Percentiles rank a stretch among this genome's conserved stretches.
Evolutionary conservation across 208 protist genomes (phyloP).

Genomic region (Wallacemonas rigidus): DNA sequence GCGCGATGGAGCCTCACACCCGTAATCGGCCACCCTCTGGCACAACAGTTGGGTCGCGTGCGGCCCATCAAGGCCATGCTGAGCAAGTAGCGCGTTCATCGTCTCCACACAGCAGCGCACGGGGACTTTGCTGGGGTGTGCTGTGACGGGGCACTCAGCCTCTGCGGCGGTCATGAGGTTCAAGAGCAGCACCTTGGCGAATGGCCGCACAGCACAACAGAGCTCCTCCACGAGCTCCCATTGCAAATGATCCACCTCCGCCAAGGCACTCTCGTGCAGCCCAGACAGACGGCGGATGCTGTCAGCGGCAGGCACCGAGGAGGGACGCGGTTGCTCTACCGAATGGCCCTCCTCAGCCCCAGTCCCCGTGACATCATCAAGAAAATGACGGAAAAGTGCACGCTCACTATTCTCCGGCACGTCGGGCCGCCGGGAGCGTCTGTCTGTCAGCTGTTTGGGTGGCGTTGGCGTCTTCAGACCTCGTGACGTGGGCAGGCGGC

Average conservation of each 20-base stretch:
- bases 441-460: background rate
- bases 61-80: conserved; percentile 31
- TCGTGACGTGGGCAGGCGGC: background rate
- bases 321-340: no score
- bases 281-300: background rate
- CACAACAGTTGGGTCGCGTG: conserved; percentile 32
- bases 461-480: no score
- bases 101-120: conserved; percentile 48
- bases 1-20: background rate
- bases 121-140: background rate
- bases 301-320: background rate
- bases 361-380: conserved; percentile 10
- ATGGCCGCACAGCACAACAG: conserved; percentile 47
- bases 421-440: background rate
- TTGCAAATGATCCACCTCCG: conserved; percentile 30
- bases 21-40: conserved; percentile 1
- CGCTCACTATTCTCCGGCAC: background rate
- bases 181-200: conserved; percentile 53
- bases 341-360: background rate
- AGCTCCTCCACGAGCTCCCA: conserved; percentile 39
- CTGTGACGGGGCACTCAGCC: conserved; percentile 22
- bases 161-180: conserved; percentile 41
- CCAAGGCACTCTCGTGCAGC: conserved; percentile 7
- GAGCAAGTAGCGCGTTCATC: conserved; percentile 62
- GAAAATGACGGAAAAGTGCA: background rate